Evolutionary conservation across 495 filamentous ascomycete species (phyloP), one percentile per base, ranked within the genome.

Genomic region (Friedmanniomyces simplex): DNA sequence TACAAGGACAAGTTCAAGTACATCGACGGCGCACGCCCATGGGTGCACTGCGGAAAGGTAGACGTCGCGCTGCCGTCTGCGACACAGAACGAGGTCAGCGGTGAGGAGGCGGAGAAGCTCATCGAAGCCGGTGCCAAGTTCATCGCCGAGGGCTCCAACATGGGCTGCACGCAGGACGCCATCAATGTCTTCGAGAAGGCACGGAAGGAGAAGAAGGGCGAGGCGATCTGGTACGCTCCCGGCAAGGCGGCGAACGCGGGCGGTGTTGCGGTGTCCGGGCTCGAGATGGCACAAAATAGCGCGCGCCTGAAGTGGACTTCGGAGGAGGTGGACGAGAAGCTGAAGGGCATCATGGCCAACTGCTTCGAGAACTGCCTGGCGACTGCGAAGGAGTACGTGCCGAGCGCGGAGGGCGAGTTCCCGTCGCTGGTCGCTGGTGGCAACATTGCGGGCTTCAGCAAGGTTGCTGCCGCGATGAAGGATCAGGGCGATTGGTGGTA

Each of bases 251-350:
- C 93, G 75, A 98, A 98, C 79, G 88, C 88, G 57, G 93, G 93
- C 73, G 93, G 93, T 78, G 93, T 97, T 55, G 93, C 93, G 41
- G 93, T 98, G 18, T 96, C 90, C 22, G 93, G 93, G 63, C 85
- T 98, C 41, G 93, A 98, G 80, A 98, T 98, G 93, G 91, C 91
- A 25, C 93, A 98, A 83, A 98, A 98, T 79, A 89, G 84, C 57
- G 76, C 82, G 68, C 85, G 91, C 34, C 76, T 95, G 56, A 77
- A 71, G 64, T 98, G 93, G 93, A 87, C 87, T 46, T 57, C 75
- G 24, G 87, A 96, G 76, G 85, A 93, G 76, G 93, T 98, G 58
- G 93, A 98, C 74, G 78, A 80, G 68, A 88, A 87, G 70, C 84
- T 98, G 61, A 94, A 91, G 78, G 76, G 72, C 60, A 98, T 97